Evolutionary conservation across 2,329 filamentous ascomycete species (phyloP).

Genomic region (Colletotrichum limetticola): DNA sequence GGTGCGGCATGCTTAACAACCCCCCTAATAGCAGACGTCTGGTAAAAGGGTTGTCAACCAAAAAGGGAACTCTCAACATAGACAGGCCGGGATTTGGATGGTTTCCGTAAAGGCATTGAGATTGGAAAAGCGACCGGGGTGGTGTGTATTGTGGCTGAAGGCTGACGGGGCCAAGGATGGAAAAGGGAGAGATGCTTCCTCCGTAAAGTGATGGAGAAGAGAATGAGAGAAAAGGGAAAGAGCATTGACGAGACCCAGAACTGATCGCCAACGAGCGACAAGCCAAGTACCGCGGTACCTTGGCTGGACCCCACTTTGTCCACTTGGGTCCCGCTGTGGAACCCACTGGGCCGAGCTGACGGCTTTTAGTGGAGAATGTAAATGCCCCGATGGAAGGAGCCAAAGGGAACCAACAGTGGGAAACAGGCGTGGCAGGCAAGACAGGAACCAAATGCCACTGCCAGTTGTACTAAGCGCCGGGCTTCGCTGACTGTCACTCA

Average conservation of each 20-base stretch:
- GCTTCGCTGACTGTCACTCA: conserved; percentile 8
- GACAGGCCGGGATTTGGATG: neutral
- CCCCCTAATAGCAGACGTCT: conserved; percentile 16
- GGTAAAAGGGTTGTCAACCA: conserved; percentile 15
- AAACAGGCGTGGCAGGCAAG: no score
- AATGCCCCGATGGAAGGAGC: neutral
- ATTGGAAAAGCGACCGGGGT: neutral
- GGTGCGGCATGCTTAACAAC: neutral
- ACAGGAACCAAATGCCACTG: no score
- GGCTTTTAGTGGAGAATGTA: conserved; percentile 9
- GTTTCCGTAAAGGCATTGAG: conserved; percentile 13
- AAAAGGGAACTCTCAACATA: neutral
- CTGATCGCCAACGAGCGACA: conserved; percentile 8
- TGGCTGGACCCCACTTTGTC: neutral
- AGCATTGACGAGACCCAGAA: conserved; percentile 16
- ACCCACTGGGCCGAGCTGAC: neutral
- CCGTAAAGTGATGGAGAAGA: neutral
- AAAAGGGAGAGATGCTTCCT: neutral
- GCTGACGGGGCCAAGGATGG: neutral
- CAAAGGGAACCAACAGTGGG: neutral
- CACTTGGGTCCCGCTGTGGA: neutral
- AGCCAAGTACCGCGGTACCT: neutral
- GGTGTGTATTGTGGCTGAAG: neutral
- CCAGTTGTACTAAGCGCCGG: conserved; percentile 24
- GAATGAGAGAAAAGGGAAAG: neutral